Evolutionary conservation across 2,329 filamentous ascomycete genomes (phyloP).

Genomic region (Ceratocystis smalleyi): DNA sequence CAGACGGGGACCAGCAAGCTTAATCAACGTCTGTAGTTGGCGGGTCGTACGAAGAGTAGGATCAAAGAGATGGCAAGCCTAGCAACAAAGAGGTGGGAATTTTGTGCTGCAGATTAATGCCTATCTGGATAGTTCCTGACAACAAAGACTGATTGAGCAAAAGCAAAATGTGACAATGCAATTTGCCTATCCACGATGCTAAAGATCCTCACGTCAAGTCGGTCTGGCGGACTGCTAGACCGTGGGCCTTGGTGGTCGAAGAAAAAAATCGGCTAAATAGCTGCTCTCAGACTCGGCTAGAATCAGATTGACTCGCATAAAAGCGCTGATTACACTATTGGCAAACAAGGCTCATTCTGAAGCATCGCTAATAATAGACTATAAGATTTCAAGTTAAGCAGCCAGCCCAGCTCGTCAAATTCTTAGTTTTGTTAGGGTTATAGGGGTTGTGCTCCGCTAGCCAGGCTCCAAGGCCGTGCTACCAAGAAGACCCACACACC

Average conservation of each 20-base stretch:
- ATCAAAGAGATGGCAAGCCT: background rate
- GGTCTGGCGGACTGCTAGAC: too few species aligned
- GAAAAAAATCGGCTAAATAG: background rate
- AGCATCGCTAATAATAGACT: constrained; percentile 1
- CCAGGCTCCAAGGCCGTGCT: background rate
- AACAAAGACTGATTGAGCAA: background rate
- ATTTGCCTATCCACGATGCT: background rate
- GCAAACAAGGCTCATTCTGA: background rate
- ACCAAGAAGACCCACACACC: background rate
- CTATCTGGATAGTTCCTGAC: background rate
- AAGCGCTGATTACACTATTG: background rate
- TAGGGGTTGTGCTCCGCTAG: fast-evolving
- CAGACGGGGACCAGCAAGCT: background rate
- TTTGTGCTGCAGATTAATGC: background rate
- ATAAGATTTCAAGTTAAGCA: background rate
- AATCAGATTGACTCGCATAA: constrained; percentile 6
- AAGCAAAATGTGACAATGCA: background rate
- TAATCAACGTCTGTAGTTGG: background rate
- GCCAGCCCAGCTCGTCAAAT: background rate
- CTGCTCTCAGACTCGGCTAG: constrained; percentile 5
- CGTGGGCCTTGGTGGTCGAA: background rate
- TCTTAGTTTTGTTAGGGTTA: background rate
- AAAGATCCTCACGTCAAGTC: background rate
- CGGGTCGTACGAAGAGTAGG: background rate
- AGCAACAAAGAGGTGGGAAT: background rate